A percentile compares a stretch with the other conserved stretches of the same genome.
Conservation (phyloP, 805 yeast genomes). For the Kluyveromyces starmeri region DNA sequence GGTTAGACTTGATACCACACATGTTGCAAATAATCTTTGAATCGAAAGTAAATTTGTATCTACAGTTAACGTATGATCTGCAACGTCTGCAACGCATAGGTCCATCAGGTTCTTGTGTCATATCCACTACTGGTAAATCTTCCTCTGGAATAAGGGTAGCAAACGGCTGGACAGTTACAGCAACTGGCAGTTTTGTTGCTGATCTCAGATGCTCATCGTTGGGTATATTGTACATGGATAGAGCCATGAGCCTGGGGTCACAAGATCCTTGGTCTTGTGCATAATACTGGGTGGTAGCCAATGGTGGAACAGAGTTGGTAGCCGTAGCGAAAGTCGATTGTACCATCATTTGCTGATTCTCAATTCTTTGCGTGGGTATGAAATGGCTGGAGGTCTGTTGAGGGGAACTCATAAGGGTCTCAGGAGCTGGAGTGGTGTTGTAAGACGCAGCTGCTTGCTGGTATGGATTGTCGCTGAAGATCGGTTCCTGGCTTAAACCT, state of each 20-base stretch:
- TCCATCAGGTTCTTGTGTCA: conserved; percentile 37
- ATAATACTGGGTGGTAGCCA: conserved; percentile 60
- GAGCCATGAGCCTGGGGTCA: conserved; percentile 67
- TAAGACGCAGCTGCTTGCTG: background rate
- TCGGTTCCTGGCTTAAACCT: no score
- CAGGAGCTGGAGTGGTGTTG: background rate
- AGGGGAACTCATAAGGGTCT: background rate
- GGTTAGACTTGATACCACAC: conserved; percentile 66
- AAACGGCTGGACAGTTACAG: conserved; percentile 76
- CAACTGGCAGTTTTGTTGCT: conserved; percentile 70
- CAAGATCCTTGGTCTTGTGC: conserved; percentile 79
- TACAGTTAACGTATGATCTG: conserved; percentile 81
- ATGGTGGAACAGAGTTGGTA: conserved; percentile 74
- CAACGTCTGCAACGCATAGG: conserved; percentile 91
- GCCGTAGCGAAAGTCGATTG: conserved; percentile 54
- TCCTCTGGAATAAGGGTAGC: conserved; percentile 47
- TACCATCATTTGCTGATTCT: conserved; percentile 30
- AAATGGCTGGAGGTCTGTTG: conserved; percentile 17
- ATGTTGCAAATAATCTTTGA: conserved; percentile 73
- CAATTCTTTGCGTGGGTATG: conserved; percentile 29
- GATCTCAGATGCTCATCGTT: conserved; percentile 57
- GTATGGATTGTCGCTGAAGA: background rate
- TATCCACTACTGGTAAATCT: conserved; percentile 48
- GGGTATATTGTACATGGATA: conserved; percentile 80
- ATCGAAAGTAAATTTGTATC: conserved; percentile 54